phyloP scores from a whole-genome alignment of 441 rosid genomes.

The Eruca vesicaria region DNA sequence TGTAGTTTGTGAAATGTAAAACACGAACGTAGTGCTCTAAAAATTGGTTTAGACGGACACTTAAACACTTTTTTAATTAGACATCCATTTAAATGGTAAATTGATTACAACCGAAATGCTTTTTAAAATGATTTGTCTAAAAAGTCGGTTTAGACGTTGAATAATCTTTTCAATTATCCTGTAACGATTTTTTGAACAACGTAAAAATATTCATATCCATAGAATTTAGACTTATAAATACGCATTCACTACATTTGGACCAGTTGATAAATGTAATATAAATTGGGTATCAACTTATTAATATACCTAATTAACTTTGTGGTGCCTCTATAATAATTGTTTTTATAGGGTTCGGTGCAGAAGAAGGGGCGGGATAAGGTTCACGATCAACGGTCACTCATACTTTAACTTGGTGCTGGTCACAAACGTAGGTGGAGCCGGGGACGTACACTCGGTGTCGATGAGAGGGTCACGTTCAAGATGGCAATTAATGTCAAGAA shows the following conservation, averaged over 20 bases:
- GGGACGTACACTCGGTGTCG: slow-evolving; percentile 56
- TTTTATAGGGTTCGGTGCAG: slow-evolving; percentile 32
- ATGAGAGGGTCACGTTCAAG: slow-evolving; percentile 55
- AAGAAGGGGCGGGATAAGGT: slow-evolving; percentile 62
- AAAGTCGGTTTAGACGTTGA: too few species aligned
- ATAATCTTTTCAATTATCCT: too few species aligned
- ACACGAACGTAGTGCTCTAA: too few species aligned
- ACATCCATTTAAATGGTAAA: too few species aligned
- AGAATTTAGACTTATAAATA: slow-evolving; percentile 11
- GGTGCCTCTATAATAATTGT: neutral
- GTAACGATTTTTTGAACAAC: too few species aligned
- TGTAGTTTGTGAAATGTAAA: too few species aligned
- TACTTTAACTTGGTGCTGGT: slow-evolving; percentile 52
- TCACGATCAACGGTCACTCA: slow-evolving; percentile 72
- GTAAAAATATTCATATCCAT: too few species aligned
- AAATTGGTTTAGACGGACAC: too few species aligned
- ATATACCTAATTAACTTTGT: slow-evolving; percentile 1
- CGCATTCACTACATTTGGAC: slow-evolving; percentile 23
- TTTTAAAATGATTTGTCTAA: too few species aligned
- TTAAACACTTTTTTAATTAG: too few species aligned
- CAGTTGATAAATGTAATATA: slow-evolving; percentile 27
- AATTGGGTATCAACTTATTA: slow-evolving; percentile 7
- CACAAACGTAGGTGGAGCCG: slow-evolving; percentile 75
- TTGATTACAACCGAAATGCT: too few species aligned
- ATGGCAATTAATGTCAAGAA: slow-evolving; percentile 70